A percentile compares a stretch with the other conserved stretches of the same genome.
phyloP scores from a whole-genome alignment of 768 basidiomycete species.

The Paxillus ammoniavirescens region DNA sequence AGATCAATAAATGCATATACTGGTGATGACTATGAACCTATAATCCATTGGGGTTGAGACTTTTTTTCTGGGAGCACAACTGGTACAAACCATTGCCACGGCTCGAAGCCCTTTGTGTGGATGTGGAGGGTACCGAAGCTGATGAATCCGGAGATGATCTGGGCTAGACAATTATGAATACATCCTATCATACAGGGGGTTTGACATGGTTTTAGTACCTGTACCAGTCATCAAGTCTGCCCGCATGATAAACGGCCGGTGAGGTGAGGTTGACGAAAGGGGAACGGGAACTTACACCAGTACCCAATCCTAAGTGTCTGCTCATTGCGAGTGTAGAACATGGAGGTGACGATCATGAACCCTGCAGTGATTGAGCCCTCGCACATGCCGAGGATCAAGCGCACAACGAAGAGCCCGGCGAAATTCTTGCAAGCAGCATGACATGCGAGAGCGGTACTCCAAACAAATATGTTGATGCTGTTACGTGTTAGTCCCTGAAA shows the following conservation, averaged over 20 bases:
- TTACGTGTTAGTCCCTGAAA: slow-evolving; percentile 29
- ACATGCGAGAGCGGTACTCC: slow-evolving; percentile 58
- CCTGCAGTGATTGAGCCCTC: slow-evolving; percentile 73
- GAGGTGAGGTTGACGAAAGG: background rate
- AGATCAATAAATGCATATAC: slow-evolving; percentile 34
- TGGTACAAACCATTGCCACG: slow-evolving; percentile 64
- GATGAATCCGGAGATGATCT: slow-evolving; percentile 68
- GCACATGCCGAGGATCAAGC: slow-evolving; percentile 68
- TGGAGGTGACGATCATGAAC: slow-evolving; percentile 72
- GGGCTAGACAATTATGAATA: slow-evolving; percentile 41
- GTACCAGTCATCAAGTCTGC: slow-evolving; percentile 75
- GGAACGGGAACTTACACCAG: slow-evolving; percentile 55
- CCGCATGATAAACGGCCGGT: background rate
- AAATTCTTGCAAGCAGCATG: slow-evolving; percentile 77
- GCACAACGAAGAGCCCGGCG: slow-evolving; percentile 57
- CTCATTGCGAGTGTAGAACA: slow-evolving; percentile 76
- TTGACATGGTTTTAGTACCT: slow-evolving; percentile 33
- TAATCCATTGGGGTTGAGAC: background rate
- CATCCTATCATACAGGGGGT: no score
- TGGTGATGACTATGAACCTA: slow-evolving; percentile 73
- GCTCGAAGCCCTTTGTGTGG: slow-evolving; percentile 51
- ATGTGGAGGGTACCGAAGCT: slow-evolving; percentile 69
- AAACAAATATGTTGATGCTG: slow-evolving; percentile 57
- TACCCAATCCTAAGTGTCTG: slow-evolving; percentile 70
- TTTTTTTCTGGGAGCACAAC: background rate